phyloP scores from a whole-genome alignment of 148 eudicot genomes.

The Chenopodium suecicum region DNA sequence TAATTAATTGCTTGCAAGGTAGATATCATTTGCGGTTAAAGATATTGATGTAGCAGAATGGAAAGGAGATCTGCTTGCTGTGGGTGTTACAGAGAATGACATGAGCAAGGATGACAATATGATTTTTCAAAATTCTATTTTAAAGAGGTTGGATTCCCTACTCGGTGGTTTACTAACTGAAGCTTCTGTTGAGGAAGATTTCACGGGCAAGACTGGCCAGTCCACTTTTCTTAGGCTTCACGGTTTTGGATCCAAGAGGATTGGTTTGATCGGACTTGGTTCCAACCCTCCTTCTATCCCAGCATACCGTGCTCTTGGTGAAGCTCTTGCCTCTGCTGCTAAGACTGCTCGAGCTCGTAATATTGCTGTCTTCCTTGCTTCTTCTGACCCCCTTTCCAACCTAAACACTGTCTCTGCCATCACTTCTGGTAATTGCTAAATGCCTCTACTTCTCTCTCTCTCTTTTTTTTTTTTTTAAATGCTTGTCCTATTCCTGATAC shows the following conservation, averaged over 20 bases:
- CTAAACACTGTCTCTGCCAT: slow-evolving; percentile 65
- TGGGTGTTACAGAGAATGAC: slow-evolving; percentile 91
- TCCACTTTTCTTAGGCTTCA: slow-evolving; percentile 77
- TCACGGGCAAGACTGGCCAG: slow-evolving; percentile 80
- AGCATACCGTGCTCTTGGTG: slow-evolving; percentile 74
- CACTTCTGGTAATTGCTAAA: slow-evolving; percentile 52
- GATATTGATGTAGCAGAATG: slow-evolving; percentile 79
- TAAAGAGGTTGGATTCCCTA: slow-evolving; percentile 62
- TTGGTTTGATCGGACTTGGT: slow-evolving; percentile 82
- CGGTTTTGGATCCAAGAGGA: slow-evolving; percentile 73
- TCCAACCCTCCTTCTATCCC: slow-evolving; percentile 35
- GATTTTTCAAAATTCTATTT: slow-evolving; percentile 58
- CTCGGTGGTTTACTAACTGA: slow-evolving; percentile 75
- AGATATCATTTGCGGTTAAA: slow-evolving; percentile 82
- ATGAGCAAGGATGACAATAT: slow-evolving; percentile 61
- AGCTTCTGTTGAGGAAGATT: slow-evolving; percentile 83
- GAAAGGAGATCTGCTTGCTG: slow-evolving; percentile 92
- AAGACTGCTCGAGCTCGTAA: slow-evolving; percentile 69
- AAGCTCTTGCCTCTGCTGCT: slow-evolving; percentile 75
- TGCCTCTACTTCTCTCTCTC: background rate
- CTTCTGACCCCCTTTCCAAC: slow-evolving; percentile 57
- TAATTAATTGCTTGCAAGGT: too few species aligned
- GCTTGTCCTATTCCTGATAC: background rate
- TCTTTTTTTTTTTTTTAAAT: background rate
- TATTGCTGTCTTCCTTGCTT: slow-evolving; percentile 75